Evolutionary conservation across 192 early-diverging fungal species (phyloP), one percentile per base, ranked within the genome.

Genomic region (Coemansia erecta): DNA sequence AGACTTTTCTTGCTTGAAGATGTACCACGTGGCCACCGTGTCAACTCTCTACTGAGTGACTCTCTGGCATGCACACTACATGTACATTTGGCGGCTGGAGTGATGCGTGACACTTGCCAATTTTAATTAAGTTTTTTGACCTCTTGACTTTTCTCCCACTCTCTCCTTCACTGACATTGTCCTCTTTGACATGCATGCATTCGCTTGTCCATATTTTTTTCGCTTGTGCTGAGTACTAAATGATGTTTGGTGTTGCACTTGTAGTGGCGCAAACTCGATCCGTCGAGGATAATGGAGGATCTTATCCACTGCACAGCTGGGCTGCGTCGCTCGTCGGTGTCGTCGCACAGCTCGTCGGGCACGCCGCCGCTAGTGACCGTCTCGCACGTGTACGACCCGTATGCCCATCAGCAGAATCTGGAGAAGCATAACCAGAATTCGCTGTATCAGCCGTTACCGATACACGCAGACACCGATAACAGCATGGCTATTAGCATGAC

Each of bases 261-360:
- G 15, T 76, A 77, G 75, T 77, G 75, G 75, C 64, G 75, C 50
- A 77, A 50, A 42, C 64, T 77, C 28, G 75, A 77, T 44, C 75
- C 75, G 23, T 57, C 75, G 47, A 57, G 75, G 48, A 77, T 77
- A 22, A 77, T 77, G 75, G 75, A 77, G 53, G 75, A 77, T 50
- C 50, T 77, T 5, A 72, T 77, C 14, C 65, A 72, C 53, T 77
- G 74, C 51, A 77, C 74, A 9, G 21, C 54, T 11, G 68, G 64
- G 8, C 47, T 48, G 15, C 73, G 69, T 39, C 65, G 75, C 40
- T 58, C 64, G 1, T 73, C 71, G 12, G 43, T 66, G 24, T 63
- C 73, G 46, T 71, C 74, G 42, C 74, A 70, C 48, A 37, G 14
- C 12, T 60, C 73, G 18, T 61, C 58, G 14, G 43, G 49, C 43